These are phyloP conservation scores for Mycena leptocephala DNA, from an alignment of 768 basidiomycete genomes.

Conservation along the genomic window DNA sequence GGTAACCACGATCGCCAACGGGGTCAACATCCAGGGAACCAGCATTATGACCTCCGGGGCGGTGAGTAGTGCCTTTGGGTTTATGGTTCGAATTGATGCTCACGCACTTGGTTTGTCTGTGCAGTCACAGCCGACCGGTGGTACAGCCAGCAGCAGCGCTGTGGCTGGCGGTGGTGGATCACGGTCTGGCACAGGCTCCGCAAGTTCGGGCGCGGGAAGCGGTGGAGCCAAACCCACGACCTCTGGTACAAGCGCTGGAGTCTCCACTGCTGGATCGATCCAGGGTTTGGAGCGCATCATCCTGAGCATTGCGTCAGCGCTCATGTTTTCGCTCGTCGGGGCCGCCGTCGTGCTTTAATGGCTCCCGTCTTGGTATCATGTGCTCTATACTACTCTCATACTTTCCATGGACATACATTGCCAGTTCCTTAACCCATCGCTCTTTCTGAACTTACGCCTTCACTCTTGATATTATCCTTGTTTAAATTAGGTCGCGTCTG, in stretches of 20 bases:
- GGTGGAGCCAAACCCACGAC: too few species aligned
- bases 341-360: slow-evolving; percentile 38
- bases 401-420: too few species aligned
- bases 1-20: slow-evolving; percentile 68
- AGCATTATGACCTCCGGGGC: slow-evolving; percentile 22
- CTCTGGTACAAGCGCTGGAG: neutral
- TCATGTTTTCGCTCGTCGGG: slow-evolving; percentile 44
- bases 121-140: slow-evolving; percentile 16
- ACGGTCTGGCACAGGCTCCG: neutral
- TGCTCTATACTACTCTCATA: too few species aligned
- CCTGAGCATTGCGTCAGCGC: slow-evolving; percentile 43
- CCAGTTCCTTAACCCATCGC: too few species aligned
- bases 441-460: too few species aligned
- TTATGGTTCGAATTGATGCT: too few species aligned
- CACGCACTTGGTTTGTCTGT: neutral
- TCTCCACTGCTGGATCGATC: neutral
- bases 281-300: slow-evolving; percentile 44
- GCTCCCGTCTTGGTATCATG: too few species aligned
- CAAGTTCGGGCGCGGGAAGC: neutral
- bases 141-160: neutral
- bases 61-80: too few species aligned
- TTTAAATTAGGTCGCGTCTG: too few species aligned
- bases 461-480: too few species aligned
- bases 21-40: slow-evolving; percentile 50
- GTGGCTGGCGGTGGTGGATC: neutral